Evolutionary conservation across 2,329 filamentous ascomycete species (phyloP).

Genomic region (Leptosphaerulina australis): DNA sequence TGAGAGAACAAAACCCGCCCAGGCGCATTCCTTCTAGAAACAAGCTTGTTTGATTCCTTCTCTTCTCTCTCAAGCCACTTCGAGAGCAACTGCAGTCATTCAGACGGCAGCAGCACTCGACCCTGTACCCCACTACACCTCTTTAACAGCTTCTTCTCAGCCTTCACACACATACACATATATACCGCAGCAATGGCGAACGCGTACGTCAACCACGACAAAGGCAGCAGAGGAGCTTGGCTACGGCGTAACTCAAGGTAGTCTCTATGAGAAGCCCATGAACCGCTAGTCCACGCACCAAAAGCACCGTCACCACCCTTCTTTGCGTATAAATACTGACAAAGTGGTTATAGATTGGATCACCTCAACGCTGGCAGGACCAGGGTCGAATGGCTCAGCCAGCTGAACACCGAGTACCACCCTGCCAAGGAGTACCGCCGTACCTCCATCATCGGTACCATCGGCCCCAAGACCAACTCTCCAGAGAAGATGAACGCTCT

Average conservation of each 20-base stretch:
- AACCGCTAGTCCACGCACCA: slow-evolving; percentile 7
- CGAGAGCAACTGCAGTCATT: slow-evolving; percentile 21
- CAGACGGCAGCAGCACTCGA: slow-evolving; percentile 22
- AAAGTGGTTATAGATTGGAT: slow-evolving; percentile 55
- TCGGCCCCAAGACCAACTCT: slow-evolving; percentile 98
- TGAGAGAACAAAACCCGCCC: slow-evolving; percentile 30
- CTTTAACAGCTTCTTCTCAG: slow-evolving; percentile 17
- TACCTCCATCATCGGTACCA: slow-evolving; percentile 98
- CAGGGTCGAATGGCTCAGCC: slow-evolving; percentile 71
- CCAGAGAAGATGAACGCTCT: slow-evolving; percentile 96
- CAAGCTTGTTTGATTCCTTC: slow-evolving; percentile 13
- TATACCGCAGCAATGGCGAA: slow-evolving; percentile 61
- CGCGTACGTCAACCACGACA: slow-evolving; percentile 60
- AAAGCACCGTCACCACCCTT: slow-evolving; percentile 1
- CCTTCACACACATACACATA: slow-evolving; percentile 6
- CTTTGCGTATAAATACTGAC: slow-evolving; percentile 14
- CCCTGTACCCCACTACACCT: slow-evolving; percentile 25
- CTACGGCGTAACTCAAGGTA: slow-evolving; percentile 15
- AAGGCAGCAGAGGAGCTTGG: slow-evolving; percentile 10
- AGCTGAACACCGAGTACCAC: slow-evolving; percentile 87
- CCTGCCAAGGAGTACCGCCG: slow-evolving; percentile 91
- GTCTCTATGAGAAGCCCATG: slow-evolving; percentile 5
- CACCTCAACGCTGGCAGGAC: slow-evolving; percentile 78
- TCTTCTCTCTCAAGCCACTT: slow-evolving; percentile 6
- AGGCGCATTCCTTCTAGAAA: slow-evolving; percentile 23